These are phyloP conservation scores for Corymbia calophylla DNA, from an alignment of 441 rosid species.

Conservation along the genomic window DNA sequence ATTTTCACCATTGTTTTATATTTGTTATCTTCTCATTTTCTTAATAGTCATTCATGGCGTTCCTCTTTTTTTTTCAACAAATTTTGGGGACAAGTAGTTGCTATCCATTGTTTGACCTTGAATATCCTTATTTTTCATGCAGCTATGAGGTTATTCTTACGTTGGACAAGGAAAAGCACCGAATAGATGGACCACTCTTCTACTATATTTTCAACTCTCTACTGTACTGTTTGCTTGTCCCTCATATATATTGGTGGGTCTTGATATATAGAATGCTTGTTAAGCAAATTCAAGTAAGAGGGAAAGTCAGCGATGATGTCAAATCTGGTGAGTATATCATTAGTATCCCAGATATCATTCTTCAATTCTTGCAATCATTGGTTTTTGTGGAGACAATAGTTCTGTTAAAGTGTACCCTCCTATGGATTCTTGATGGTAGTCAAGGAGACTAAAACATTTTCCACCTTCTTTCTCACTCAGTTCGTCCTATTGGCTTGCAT, in stretches of 20 bases:
- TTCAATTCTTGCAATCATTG: neutral
- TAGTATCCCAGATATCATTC: neutral
- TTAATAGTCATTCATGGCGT: neutral
- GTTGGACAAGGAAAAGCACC: neutral
- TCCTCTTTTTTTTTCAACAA: neutral
- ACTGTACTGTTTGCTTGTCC: conserved; percentile 6
- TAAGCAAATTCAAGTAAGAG: neutral
- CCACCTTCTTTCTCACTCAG: neutral
- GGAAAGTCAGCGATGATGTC: conserved; percentile 6
- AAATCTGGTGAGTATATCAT: conserved; percentile 3
- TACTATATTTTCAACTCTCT: conserved; percentile 9
- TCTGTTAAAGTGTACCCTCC: neutral
- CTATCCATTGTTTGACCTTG: neutral
- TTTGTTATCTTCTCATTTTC: neutral
- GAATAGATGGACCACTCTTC: neutral
- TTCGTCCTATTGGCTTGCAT: neutral
- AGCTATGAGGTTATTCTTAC: conserved; percentile 1
- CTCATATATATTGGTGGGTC: conserved; percentile 7
- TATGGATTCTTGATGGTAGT: neutral
- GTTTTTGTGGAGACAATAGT: neutral
- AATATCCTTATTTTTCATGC: neutral
- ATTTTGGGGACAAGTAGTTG: neutral
- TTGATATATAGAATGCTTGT: conserved; percentile 4
- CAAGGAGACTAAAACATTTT: neutral
- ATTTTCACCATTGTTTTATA: neutral